A percentile compares a stretch with the other conserved stretches of the same genome.
Conservation (phyloP, 2,329 filamentous ascomycete genomes). For the Lasiodiplodia theobromae region DNA sequence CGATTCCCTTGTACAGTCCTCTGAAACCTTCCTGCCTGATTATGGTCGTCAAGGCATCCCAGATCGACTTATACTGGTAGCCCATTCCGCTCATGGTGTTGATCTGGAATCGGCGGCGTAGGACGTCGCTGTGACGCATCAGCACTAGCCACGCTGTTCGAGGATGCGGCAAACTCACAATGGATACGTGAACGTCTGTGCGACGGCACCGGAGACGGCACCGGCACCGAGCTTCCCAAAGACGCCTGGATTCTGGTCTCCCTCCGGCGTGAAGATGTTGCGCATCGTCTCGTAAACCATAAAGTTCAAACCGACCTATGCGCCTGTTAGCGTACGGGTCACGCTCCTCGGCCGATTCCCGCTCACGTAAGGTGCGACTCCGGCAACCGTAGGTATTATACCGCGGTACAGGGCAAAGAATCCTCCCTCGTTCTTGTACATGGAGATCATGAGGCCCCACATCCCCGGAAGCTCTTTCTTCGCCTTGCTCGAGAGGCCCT, state of each 20-base stretch:
- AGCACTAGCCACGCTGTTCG: background rate
- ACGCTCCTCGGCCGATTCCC: constrained; percentile 49
- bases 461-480: constrained; percentile 79
- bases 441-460: constrained; percentile 80
- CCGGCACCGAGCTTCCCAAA: constrained; percentile 85
- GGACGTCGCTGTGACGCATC: constrained; percentile 73
- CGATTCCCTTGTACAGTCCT: constrained; percentile 94
- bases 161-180: constrained; percentile 69
- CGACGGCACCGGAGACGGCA: constrained; percentile 92
- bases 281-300: constrained; percentile 96
- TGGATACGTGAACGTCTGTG: constrained; percentile 97
- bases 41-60: constrained; percentile 83
- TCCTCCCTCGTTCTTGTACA: constrained; percentile 94
- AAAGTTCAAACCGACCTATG: constrained; percentile 84
- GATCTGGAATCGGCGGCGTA: constrained; percentile 94
- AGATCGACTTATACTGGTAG: constrained; percentile 89
- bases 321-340: constrained; percentile 57
- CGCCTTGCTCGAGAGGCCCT: constrained; percentile 63
- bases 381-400: constrained; percentile 90
- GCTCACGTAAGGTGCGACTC: constrained; percentile 84
- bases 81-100: constrained; percentile 99
- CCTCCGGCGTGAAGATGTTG: constrained; percentile 83
- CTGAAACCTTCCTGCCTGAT: constrained; percentile 80
- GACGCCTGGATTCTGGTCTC: constrained; percentile 81
- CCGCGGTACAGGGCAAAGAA: constrained; percentile 87